phyloP scores from a whole-genome alignment of 345 rosid species.

The Erodium maritimum region DNA sequence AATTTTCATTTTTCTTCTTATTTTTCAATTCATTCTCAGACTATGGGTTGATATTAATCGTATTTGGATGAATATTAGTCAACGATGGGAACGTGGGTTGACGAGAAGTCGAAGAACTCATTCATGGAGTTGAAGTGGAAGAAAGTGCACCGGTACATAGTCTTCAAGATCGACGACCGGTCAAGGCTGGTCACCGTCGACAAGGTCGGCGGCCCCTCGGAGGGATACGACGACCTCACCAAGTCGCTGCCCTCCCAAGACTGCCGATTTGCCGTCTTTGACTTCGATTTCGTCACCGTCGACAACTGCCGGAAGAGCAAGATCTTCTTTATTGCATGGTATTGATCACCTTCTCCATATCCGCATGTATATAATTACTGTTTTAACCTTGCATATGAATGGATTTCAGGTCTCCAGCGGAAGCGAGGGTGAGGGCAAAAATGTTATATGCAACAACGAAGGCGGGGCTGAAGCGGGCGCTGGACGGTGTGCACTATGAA shows the following conservation, averaged over 20 bases:
- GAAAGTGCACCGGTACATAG: slow-evolving; percentile 69
- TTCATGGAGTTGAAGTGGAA: slow-evolving; percentile 98
- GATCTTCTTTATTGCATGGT: slow-evolving; percentile 98
- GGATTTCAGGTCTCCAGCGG: slow-evolving; percentile 60
- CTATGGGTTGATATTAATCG: too few relatives aligned
- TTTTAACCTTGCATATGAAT: too few relatives aligned
- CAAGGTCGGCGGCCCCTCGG: slow-evolving; percentile 75
- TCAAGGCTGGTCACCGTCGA: slow-evolving; percentile 75
- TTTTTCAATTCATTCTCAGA: not conserved
- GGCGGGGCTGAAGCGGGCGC: slow-evolving; percentile 64
- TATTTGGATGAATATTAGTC: slow-evolving; percentile 27
- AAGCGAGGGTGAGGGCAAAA: slow-evolving; percentile 77
- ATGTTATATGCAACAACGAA: slow-evolving; percentile 86
- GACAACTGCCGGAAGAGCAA: slow-evolving; percentile 97
- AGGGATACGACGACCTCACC: slow-evolving; percentile 60
- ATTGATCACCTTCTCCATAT: too few relatives aligned
- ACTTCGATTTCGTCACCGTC: slow-evolving; percentile 84
- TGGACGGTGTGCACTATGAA: slow-evolving; percentile 87
- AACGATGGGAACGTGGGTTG: slow-evolving; percentile 81
- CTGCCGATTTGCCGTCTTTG: slow-evolving; percentile 85
- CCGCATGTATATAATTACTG: too few relatives aligned
- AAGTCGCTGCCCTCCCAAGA: slow-evolving; percentile 73
- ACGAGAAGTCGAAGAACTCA: slow-evolving; percentile 75
- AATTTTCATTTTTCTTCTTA: not conserved
- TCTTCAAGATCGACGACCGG: slow-evolving; percentile 91